Percentiles rank a stretch among this genome's conserved stretches.
Conservation (phyloP, 228 moss, liverwort and hornwort species). For the Sphagnum magellanicum region DNA sequence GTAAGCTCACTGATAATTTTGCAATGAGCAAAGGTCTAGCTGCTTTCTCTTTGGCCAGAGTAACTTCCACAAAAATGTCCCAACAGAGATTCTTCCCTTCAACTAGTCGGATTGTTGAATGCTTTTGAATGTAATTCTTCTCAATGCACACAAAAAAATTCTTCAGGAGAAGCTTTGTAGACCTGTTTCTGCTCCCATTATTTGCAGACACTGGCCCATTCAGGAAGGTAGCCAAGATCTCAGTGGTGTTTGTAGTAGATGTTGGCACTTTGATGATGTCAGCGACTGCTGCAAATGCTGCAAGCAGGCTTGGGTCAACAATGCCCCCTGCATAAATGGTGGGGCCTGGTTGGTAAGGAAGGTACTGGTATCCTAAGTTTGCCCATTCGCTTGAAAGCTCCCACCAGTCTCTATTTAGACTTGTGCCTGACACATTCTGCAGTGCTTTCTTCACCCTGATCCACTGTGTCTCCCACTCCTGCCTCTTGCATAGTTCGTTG, state of each 20-base stretch:
- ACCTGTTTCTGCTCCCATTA: neutral
- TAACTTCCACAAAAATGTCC: conserved; percentile 23
- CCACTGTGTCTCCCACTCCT: conserved; percentile 71
- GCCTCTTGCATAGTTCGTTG: conserved; percentile 43
- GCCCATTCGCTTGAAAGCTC: conserved; percentile 76
- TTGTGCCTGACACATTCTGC: conserved; percentile 52
- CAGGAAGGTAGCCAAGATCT: neutral
- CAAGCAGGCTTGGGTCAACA: conserved; percentile 73
- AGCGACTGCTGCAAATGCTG: conserved; percentile 54
- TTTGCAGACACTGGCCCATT: neutral
- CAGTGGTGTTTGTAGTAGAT: conserved; percentile 2
- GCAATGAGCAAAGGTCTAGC: conserved; percentile 41
- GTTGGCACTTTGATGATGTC: conserved; percentile 28
- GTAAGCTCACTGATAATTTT: conserved; percentile 63
- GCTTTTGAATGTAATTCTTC: conserved; percentile 40
- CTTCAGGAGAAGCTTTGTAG: conserved; percentile 13
- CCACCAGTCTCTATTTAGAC: conserved; percentile 69
- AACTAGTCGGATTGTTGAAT: conserved; percentile 19
- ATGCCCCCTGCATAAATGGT: conserved; percentile 66
- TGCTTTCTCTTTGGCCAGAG: conserved; percentile 26
- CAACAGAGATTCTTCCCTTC: conserved; percentile 38
- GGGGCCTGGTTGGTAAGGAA: conserved; percentile 87
- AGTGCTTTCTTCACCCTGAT: conserved; percentile 27
- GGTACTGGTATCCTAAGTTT: conserved; percentile 76
- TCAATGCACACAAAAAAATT: conserved; percentile 45